Conservation (phyloP, 805 yeast genomes). For the Millerozyma acaciae region DNA sequence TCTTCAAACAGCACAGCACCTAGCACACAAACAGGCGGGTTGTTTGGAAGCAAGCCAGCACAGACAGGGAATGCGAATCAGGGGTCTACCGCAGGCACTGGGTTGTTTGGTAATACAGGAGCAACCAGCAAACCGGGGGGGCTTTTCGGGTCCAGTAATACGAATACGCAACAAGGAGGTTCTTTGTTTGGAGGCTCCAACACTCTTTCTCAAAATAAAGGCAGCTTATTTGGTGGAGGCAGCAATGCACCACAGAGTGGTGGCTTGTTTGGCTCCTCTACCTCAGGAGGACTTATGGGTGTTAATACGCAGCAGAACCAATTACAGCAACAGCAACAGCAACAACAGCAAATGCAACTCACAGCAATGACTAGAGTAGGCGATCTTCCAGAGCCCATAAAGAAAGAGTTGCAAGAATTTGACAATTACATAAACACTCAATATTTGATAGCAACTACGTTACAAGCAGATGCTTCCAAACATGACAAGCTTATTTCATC, state of each 20-base stretch:
- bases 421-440: conserved; percentile 73
- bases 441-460: conserved; percentile 64
- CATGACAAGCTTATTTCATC: conserved; percentile 64
- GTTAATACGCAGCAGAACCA: conserved; percentile 9
- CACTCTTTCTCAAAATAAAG: conserved; percentile 9
- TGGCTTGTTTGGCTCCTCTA: conserved; percentile 16
- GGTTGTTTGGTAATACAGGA: conserved; percentile 6
- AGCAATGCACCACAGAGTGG: conserved; percentile 24
- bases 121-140: conserved; percentile 21
- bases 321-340: conserved; percentile 29
- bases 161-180: conserved; percentile 1
- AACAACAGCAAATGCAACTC: conserved; percentile 45
- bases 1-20: conserved; percentile 9
- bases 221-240: not conserved
- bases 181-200: conserved; percentile 7
- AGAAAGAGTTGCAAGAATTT: conserved; percentile 63
- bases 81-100: not conserved
- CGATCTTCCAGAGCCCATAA: conserved; percentile 68
- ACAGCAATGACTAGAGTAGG: conserved; percentile 74
- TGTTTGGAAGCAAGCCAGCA: conserved; percentile 19
- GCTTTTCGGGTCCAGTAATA: conserved; percentile 11
- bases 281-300: conserved; percentile 21
- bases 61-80: not conserved
- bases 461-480: conserved; percentile 56
- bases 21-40: conserved; percentile 15